These are phyloP conservation scores for Trichophyton schoenleinii DNA, from an alignment of 2,329 filamentous ascomycete species.

Conservation along the genomic window DNA sequence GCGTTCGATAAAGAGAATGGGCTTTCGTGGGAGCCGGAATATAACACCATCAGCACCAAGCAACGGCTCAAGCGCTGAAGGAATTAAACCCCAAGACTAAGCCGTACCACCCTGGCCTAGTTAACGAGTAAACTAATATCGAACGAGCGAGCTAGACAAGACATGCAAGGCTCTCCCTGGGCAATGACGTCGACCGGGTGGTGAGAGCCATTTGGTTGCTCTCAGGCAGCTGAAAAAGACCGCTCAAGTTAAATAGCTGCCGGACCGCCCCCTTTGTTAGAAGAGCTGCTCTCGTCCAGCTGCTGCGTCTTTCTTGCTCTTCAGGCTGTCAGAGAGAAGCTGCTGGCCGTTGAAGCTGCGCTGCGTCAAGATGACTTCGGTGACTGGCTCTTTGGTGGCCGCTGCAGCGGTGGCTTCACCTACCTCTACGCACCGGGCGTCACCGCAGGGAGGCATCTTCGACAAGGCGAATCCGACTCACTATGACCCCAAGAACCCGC, in stretches of 20 bases:
- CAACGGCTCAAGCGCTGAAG: neutral
- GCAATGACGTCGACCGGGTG: too few species aligned
- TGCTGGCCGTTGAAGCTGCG: too few species aligned
- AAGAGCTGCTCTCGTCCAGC: too few species aligned
- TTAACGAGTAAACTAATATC: too few species aligned
- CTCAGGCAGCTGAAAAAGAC: too few species aligned
- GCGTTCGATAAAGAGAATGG: too few species aligned
- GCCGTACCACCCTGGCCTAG: neutral
- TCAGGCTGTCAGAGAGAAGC: neutral
- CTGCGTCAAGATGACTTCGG: constrained; percentile 5
- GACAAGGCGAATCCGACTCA: constrained; percentile 56
- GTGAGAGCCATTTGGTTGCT: too few species aligned
- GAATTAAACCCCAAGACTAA: neutral
- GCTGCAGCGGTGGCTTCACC: constrained; percentile 11
- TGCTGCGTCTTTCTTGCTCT: neutral
- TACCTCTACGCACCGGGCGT: constrained; percentile 25
- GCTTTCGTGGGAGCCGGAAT: neutral
- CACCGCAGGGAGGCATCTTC: constrained; percentile 55
- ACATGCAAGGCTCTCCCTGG: neutral
- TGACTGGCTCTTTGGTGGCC: constrained; percentile 6
- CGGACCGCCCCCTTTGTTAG: too few species aligned
- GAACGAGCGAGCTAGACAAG: too few species aligned
- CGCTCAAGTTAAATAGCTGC: too few species aligned
- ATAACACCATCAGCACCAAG: neutral
- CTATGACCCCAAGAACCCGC: constrained; percentile 59